Evolutionary conservation across 2,329 filamentous ascomycete genomes (phyloP), one percentile per base, ranked within the genome.

Genomic region (Calycina herbarum): DNA sequence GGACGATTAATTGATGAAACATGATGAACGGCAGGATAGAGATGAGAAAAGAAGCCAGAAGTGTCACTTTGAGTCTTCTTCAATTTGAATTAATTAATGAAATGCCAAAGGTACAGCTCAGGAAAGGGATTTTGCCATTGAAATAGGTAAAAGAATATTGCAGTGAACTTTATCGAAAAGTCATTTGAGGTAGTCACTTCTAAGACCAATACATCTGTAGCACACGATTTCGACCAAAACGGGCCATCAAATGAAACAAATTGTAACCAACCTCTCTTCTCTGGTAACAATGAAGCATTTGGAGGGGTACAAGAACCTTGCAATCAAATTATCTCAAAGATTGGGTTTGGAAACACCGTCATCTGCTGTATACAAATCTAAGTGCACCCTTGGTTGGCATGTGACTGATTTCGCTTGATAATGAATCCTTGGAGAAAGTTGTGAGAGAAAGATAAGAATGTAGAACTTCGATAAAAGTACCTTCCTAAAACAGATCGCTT

Each of bases 1-100:
- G 71, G 66, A 57, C 20, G 10, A 51, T 24, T 5, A 24, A 24
- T 51, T 27, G 45, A 51, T 11, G 45, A 24, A 24, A 24, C 45
- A 51, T 51, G 20, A 51, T 24, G 45, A 51, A 51, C 11, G 6
- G 20, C n/a, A 24, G n/a, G 7, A 24, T 10, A 24, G 20, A 51
- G 3, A 51, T 27, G n/a, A 8, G 17, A 24, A 24, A n/a, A 24
- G 8, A 51, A 10, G n/a, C 17, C n/a, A 27, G n/a, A 3, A 51
- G 5, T 51, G 10, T 51, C 10, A 51, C 45, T 27, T 11, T 24
- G 20, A 11, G 20, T 10, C 8, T 51, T 51, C 5, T 51, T 11
- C 7, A 11, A 24, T 27, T 3, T 11, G 24, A 51, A 3, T 51
- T 20, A 6, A 24, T 24, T 27, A 11, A 11, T 8, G 45, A 24